Evolutionary conservation across 495 filamentous ascomycete genomes (phyloP).

Genomic region (Lindgomyces ingoldianus): DNA sequence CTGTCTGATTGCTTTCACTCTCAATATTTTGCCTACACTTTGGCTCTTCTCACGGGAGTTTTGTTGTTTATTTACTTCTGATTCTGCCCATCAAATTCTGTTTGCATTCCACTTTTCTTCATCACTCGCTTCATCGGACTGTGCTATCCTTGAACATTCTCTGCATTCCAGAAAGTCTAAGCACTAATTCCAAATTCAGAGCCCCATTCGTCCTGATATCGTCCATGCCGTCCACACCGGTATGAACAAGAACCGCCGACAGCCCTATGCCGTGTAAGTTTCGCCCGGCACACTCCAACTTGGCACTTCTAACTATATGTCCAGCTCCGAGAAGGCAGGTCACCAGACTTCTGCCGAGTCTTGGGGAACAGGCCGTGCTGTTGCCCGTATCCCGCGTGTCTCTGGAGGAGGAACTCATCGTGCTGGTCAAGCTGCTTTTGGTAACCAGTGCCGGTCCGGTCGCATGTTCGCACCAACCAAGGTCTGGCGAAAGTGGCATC

Average conservation of each 20-base stretch:
- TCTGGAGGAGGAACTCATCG: conserved; percentile 99
- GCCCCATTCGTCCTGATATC: conserved; percentile 95
- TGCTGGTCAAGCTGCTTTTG: conserved; percentile 99
- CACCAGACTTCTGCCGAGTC: conserved; percentile 99
- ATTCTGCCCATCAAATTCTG: neutral
- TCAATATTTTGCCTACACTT: too few species aligned
- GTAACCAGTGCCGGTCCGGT: conserved; percentile 99
- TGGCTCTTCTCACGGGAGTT: neutral
- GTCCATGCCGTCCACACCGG: conserved; percentile 98
- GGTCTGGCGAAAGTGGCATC: conserved; percentile 99
- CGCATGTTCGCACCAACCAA: conserved; percentile 99
- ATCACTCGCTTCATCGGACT: neutral
- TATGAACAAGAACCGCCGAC: conserved; percentile 99
- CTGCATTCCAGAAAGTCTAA: neutral
- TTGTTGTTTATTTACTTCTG: neutral
- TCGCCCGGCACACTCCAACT: neutral
- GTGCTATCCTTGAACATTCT: neutral
- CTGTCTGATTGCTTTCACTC: too few species aligned
- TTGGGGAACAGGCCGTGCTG: conserved; percentile 99
- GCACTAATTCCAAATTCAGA: conserved; percentile 15
- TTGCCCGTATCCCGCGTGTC: conserved; percentile 99
- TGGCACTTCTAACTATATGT: neutral
- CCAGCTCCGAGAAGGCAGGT: conserved; percentile 88
- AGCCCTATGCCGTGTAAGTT: conserved; percentile 89
- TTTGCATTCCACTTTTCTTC: neutral